These are phyloP conservation scores for Blattamonas nauphoetae DNA, from an alignment of 78 protist genomes.

Conservation along the genomic window DNA sequence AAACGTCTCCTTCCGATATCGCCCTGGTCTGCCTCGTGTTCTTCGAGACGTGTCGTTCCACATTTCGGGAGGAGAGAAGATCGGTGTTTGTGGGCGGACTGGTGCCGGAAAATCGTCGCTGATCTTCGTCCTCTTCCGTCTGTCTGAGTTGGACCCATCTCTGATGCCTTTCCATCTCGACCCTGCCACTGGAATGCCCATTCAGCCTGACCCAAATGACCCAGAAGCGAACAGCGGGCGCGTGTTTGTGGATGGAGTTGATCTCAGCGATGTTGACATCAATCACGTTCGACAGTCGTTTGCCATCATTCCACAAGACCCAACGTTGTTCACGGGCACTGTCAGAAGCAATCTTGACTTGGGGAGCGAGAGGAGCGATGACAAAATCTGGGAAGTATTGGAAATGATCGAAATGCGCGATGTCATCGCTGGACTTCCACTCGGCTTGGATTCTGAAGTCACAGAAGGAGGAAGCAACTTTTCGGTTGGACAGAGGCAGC, in stretches of 20 bases:
- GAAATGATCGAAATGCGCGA: constrained; percentile 45
- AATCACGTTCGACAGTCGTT: constrained; percentile 41
- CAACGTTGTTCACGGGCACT: too few relatives aligned
- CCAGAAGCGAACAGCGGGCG: too few relatives aligned
- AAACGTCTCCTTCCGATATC: not conserved
- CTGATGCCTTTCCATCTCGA: too few relatives aligned
- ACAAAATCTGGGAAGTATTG: too few relatives aligned
- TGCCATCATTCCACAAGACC: too few relatives aligned
- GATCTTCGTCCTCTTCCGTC: not conserved
- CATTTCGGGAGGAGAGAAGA: not conserved
- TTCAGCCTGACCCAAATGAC: too few relatives aligned
- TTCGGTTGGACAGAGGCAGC: too few relatives aligned
- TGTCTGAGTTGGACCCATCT: not conserved
- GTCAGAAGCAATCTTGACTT: constrained; percentile 75
- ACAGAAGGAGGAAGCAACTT: constrained; percentile 69
- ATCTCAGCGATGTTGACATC: constrained; percentile 41
- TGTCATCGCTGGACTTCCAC: not conserved
- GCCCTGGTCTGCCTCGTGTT: constrained; percentile 8
- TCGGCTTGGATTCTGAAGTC: constrained; percentile 35
- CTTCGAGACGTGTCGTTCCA: not conserved
- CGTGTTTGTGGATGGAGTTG: constrained; percentile 39
- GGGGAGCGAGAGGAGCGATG: constrained; percentile 50
- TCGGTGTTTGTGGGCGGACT: not conserved
- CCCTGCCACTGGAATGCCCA: too few relatives aligned
- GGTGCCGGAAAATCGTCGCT: constrained; percentile 32